Base-by-base conservation (phyloP, 1,139 yeast genomes). In the Kurtzmaniella quercitrusa region DNA sequence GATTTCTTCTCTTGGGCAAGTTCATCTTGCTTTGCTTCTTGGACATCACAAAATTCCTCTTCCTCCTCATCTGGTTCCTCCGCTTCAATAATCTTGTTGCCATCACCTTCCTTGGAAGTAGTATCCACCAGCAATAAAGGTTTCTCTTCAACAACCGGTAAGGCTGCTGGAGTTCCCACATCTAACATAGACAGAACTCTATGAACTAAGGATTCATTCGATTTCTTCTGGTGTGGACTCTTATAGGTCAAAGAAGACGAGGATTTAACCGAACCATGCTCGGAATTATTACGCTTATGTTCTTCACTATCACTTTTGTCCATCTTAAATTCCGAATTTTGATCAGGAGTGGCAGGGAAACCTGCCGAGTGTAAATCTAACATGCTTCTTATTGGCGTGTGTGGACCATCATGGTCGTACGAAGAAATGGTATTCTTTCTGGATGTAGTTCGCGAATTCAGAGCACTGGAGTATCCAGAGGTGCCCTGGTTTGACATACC, bases 361-460 rank as follows among this genome's bases (percentile, higher is more conserved):
- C 38, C 41, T 8, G 37, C 40, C 17, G 46, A 57, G 2, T 50
- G 55, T 45, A 70, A 55, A 48, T 71, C 75, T 45, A 71, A 59
- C 76, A 71, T 71, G 45, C 74, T 66, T 47, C 68, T 57, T 35
- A 68, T 50, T 1, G 68, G 65, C 1, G 68, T 58, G 43, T 55
- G 61, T 6, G 54, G 41, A 3, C 52, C 61, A 8, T 54, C 60
- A n/a, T 52, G 57, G 33, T 51, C 50, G 18, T 50, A 44, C 39
- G 26, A 28, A n/a, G 23, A n/a, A 16, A 42, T 32, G 1, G 74
- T 68, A 22, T 61, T 66, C 42, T 60, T 64, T 45, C 76, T 57
- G 2, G 71, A 61, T 1, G 73, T 66, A 9, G 61, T 61, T 41
- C 63, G 59, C 1, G 74, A 67, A 36, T 55, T 60, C 2, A 54